These are phyloP conservation scores for Batkoa obscura DNA, from an alignment of 371 early-diverging fungal genomes.

Conservation along the genomic window DNA sequence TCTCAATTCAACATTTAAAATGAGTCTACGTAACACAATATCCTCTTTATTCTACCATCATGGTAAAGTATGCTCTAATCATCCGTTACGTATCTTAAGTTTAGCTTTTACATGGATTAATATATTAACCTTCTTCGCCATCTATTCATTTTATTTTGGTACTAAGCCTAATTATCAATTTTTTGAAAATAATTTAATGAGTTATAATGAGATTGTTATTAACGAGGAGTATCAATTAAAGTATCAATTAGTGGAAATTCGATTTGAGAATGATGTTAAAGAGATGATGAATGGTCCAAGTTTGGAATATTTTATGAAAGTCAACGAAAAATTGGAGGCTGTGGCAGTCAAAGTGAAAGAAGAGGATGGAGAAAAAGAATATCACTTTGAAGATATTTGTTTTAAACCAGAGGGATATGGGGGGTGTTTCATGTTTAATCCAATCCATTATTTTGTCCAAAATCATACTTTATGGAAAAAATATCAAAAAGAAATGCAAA, in stretches of 20 bases:
- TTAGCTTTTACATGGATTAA: slow-evolving; percentile 10
- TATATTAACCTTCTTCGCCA: slow-evolving; percentile 8
- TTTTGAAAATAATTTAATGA: not conserved
- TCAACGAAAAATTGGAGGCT: too few species aligned
- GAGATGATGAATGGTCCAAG: not conserved
- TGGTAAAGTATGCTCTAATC: slow-evolving; percentile 9
- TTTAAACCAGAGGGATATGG: too few species aligned
- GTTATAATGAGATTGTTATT: not conserved
- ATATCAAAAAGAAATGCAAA: too few species aligned
- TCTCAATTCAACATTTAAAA: too few species aligned
- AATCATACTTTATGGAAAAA: too few species aligned
- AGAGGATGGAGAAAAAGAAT: too few species aligned
- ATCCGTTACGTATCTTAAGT: slow-evolving; percentile 11
- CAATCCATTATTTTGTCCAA: too few species aligned
- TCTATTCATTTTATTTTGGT: not conserved
- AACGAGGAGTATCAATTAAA: not conserved
- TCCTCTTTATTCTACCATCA: slow-evolving; percentile 13
- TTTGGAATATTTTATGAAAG: too few species aligned
- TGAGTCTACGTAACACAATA: too few species aligned
- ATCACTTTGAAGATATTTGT: too few species aligned
- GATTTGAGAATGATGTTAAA: not conserved
- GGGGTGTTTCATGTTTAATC: too few species aligned
- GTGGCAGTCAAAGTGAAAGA: too few species aligned
- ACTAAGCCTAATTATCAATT: not conserved
- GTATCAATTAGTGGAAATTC: not conserved